A percentile compares a stretch with the other conserved stretches of the same genome.
These are phyloP conservation scores for Monosporozyma yasuniensis DNA, from an alignment of 805 yeast species.

Conservation along the genomic window DNA sequence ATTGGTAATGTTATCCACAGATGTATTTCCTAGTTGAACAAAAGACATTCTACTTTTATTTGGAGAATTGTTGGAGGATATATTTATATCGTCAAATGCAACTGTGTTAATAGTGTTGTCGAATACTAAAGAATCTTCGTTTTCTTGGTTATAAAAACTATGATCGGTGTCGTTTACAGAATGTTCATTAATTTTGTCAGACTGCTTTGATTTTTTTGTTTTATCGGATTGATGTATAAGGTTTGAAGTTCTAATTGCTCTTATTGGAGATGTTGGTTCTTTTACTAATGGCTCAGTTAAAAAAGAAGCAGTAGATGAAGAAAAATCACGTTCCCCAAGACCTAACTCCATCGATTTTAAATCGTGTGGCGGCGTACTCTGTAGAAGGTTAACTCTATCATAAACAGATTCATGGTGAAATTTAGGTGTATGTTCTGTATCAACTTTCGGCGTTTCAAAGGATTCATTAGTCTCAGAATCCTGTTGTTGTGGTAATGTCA, in stretches of 20 bases:
- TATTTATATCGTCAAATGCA: not conserved
- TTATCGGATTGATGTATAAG: constrained; percentile 6
- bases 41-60: not conserved
- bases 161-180: not conserved
- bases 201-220: not conserved
- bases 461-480: not conserved
- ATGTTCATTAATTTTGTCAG: no score
- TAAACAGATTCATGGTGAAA: not conserved
- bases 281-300: not conserved
- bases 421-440: not conserved
- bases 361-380: not conserved
- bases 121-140: not conserved
- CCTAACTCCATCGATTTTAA: not conserved
- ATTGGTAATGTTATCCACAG: constrained; percentile 2
- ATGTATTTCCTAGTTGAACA: not conserved
- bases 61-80: not conserved
- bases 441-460: not conserved
- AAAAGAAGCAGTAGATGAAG: not conserved
- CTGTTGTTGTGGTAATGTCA: not conserved
- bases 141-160: not conserved
- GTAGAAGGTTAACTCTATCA: not conserved
- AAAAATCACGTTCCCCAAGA: not conserved
- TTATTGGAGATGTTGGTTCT: constrained; percentile 9
- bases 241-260: constrained; percentile 17
- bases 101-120: constrained; percentile 4